Evolutionary conservation across 805 yeast genomes (phyloP).

Genomic region (Suhomyces sp.): DNA sequence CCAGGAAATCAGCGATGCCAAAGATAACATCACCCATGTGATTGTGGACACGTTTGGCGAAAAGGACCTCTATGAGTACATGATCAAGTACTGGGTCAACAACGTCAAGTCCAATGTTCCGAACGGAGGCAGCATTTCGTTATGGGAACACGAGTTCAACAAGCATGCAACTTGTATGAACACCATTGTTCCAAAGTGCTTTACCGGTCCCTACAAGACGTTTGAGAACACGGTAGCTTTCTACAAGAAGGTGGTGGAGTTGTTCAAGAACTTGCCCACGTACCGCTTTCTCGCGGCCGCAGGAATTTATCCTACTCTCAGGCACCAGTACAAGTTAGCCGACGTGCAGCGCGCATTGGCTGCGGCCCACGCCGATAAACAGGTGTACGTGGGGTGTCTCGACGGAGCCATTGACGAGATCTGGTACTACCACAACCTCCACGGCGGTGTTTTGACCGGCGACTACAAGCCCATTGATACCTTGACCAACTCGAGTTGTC

Average conservation of each 20-base stretch:
- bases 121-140: slow-evolving; percentile 26
- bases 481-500: slow-evolving; percentile 59
- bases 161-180: slow-evolving; percentile 44
- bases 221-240: slow-evolving; percentile 30
- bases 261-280: slow-evolving; percentile 32
- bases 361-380: slow-evolving; percentile 26
- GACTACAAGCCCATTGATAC: slow-evolving; percentile 53
- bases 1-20: slow-evolving; percentile 26
- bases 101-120: slow-evolving; percentile 14
- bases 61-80: slow-evolving; percentile 22
- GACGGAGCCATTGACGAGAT: slow-evolving; percentile 49
- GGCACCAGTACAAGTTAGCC: slow-evolving; percentile 28
- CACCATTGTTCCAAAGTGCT: slow-evolving; percentile 36
- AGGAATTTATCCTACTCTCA: slow-evolving; percentile 37
- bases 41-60: slow-evolving; percentile 26
- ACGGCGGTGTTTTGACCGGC: slow-evolving; percentile 70
- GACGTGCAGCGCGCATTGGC: slow-evolving; percentile 33
- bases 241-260: slow-evolving; percentile 26
- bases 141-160: slow-evolving; percentile 44
- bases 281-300: slow-evolving; percentile 30
- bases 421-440: slow-evolving; percentile 78
- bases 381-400: slow-evolving; percentile 37
- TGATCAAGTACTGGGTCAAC: slow-evolving; percentile 28
- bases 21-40: slow-evolving; percentile 24
- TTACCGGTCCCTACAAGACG: slow-evolving; percentile 27